Evolutionary conservation across 2,329 filamentous ascomycete species (phyloP), one percentile per base, ranked within the genome.

Genomic region (Apiospora pterosperma): DNA sequence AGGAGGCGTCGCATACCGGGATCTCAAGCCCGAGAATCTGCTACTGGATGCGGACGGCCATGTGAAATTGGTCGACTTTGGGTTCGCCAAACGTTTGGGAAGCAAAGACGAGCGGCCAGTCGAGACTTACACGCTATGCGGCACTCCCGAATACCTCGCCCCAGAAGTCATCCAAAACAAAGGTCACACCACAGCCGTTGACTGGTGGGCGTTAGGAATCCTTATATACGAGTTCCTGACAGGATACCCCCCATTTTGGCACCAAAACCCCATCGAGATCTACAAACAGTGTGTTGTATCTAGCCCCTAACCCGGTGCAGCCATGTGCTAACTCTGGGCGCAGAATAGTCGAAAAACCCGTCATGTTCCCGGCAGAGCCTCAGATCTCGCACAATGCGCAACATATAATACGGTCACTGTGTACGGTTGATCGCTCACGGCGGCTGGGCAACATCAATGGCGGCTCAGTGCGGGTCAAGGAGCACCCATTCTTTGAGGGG

Each of bases 121-220:
- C 61, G 91, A 94, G 78, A 94, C 92, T 6, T 95, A 94, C 72
- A 95, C 92, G 3, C 84, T 95, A 34, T 95, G 92, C 77, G 92
- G 92, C 61, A 95, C 92, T 1, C 92, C 92, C 58, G 92, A 95
- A 74, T 95, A 95, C 76, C 87, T 95, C 58, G 92, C 92, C 2
- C 92, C 92, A 5, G 92, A 95, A 79, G 92, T 95, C 48, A 94
- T 95, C 70, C 88, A 92, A 69, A 93, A 92, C 75, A 93, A 92
- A 74, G 92, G 90, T 14, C 88, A 90, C 73, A 89, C 86, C 3
- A 88, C 86, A 2, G 91, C 92, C 16, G 92, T 95, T 39, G 92
- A 95, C 80, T 95, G 92, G 92, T 95, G 92, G 92, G 92, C 92
- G 0, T 82, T 96, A 69, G 92, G 92, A 31, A 93, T 95, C 69